Evolutionary conservation across 768 basidiomycete genomes (phyloP), one percentile per base, ranked within the genome.

Genomic region (Xerocomus spinulosus): DNA sequence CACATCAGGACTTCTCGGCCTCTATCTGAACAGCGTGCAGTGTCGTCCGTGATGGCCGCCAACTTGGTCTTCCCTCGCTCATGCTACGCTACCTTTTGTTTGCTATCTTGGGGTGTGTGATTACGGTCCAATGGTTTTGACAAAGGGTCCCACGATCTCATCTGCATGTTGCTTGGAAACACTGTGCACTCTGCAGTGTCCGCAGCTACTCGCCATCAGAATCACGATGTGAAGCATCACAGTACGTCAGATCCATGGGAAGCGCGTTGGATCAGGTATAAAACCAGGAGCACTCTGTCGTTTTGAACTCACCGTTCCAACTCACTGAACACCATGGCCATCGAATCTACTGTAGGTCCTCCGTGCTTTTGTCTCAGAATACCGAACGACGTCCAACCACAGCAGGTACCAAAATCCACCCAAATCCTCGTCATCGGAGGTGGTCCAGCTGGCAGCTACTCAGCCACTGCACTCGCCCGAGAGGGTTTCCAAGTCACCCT

Each of bases 361-460:
- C 36, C 3, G 6, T 21, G 2, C 5, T 21, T 14, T 9, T 10
- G 3, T 37, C 36, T 20, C 12, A 7, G 36, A 14, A 37, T 13
- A 36, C 20, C 18, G 6, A 23, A 13, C 23, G 36, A 37, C 36
- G 10, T 37, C 36, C 14, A 37, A 13, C 13, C 23, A 14, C 21
- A 37, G 36, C 21, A 42, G 21, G 14, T 32, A 32, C 42, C 42
- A 42, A 32, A 23, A 14, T 32, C 30, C 8, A 44, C 43, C 23
- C 45, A 46, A 13, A 32, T 39, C 7, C 45, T 39, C 10, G 37
- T 46, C 24, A 32, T 46, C 5, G 37, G 45, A 30, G 45, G 45
- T 17, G 45, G 45, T 10, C 37, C 43, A 26, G 33, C 33, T 23
- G 43, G 34, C 33, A 44, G 43, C 43, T 44, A 35, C n/a, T 34